phyloP scores from a whole-genome alignment of 2,329 filamentous ascomycete genomes.

The Penicillium sp. region DNA sequence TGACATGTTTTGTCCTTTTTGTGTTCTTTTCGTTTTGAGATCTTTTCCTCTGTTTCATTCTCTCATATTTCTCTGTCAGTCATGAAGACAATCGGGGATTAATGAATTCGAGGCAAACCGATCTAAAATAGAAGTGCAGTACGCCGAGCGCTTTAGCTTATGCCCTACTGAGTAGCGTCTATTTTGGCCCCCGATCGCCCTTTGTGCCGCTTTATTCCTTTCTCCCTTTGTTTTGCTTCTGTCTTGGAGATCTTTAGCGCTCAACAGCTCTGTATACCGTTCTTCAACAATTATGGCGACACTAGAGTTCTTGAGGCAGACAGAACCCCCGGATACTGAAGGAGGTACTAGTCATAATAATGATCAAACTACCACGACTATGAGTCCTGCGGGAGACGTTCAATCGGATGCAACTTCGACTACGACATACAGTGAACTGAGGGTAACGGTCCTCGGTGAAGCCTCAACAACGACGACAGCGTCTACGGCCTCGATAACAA shows the following conservation, averaged over 20 bases:
- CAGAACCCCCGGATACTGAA: neutral
- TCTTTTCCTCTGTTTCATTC: neutral
- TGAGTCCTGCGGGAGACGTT: neutral
- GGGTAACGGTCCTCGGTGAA: neutral
- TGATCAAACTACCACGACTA: neutral
- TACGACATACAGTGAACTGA: neutral
- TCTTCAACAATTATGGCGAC: neutral
- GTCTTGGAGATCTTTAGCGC: neutral
- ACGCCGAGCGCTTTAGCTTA: neutral
- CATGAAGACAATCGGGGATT: neutral
- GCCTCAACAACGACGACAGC: neutral
- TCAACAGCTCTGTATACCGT: neutral
- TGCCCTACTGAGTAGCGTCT: neutral
- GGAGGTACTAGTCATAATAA: neutral
- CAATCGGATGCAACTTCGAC: neutral
- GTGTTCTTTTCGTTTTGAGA: neutral
- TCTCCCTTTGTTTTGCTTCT: neutral
- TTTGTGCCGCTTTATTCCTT: neutral
- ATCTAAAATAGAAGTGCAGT: neutral
- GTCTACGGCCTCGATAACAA: neutral
- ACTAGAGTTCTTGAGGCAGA: neutral
- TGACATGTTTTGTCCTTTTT: neutral
- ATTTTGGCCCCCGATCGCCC: slow-evolving; percentile 3
- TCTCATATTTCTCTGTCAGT: neutral
- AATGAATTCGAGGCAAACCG: too few species aligned